Base-by-base conservation (phyloP, 176 grass and related monocot genomes). In the Dendrocalamus sinicus region DNA sequence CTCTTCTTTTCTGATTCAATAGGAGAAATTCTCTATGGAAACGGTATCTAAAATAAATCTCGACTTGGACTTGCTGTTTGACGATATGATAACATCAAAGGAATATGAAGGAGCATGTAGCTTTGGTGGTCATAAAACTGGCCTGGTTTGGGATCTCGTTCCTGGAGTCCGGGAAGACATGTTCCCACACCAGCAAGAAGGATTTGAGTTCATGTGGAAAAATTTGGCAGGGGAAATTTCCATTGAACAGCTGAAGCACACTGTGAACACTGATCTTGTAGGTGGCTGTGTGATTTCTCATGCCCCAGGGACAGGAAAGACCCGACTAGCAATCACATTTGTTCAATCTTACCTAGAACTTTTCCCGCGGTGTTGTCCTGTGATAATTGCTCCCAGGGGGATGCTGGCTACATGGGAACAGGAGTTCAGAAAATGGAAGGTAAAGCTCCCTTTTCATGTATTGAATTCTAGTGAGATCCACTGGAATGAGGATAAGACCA, bases 241-340 rank as follows among this genome's bases (percentile, higher is more conserved):
- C 13, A 83, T 93, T 43, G 86, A 92, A 70, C 58, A 93, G 57
- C 44, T 93, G 43, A 93, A 69, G 24, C 78, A 28, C 3, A 9
- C 20, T 5, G 19, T 37, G 4, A 59, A 41, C 45, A 32, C 76
- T 80, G 92, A 86, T 71, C 22, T 62, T 47, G 53, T 80, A 73
- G 93, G 90, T 61, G 94, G 96, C 16, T 98, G 96, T 86, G 88
- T 98, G n/a, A 89, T 98, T 81, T 98, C 96, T 85, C 96, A 98
- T 89, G 93, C 91, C 30, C 96, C 96, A 12, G 96, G 96, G 23
- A 93, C 96, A 16, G 96, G 95, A 53, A 98, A 98, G 69, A 98
- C 96, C 5, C 81, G 89, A 16, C 72, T 95, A 67, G 86, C 93
- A 32, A 95, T 95, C 67, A 80, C 91, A 67, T 98, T 98, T 82